phyloP scores from a whole-genome alignment of 345 rosid genomes.

The Turritis glabra region DNA sequence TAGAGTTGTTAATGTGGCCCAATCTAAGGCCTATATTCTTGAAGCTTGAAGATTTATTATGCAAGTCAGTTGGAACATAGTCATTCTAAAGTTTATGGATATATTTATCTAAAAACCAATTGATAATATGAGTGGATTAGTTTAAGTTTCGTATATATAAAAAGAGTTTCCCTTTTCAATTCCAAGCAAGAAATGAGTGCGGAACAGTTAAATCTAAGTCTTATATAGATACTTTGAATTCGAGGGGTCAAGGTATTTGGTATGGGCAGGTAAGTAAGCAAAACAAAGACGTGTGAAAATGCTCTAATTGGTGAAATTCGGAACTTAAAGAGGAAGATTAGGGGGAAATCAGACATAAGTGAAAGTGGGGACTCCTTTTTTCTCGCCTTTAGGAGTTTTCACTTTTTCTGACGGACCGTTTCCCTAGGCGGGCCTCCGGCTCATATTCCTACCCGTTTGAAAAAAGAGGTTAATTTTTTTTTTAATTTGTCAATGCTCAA shows the following conservation, averaged over 20 bases:
- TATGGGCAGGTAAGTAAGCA: background rate
- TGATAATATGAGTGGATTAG: constrained; percentile 2
- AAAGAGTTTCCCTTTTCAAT: background rate
- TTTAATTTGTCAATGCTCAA: constrained; percentile 21
- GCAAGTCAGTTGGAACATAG: background rate
- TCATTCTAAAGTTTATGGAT: background rate
- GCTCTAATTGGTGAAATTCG: background rate
- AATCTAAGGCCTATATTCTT: background rate
- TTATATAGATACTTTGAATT: constrained; percentile 1
- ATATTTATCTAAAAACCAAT: too few species aligned
- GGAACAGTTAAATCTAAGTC: constrained; percentile 1
- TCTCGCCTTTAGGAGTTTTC: constrained; percentile 15
- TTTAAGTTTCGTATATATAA: background rate
- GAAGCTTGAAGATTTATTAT: background rate
- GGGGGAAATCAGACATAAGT: background rate
- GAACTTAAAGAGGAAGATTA: background rate
- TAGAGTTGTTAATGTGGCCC: background rate
- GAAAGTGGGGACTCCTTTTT: background rate
- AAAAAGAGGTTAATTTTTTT: background rate
- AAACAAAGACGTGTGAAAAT: constrained; percentile 16
- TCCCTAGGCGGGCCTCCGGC: constrained; percentile 34
- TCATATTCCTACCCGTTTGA: constrained; percentile 32
- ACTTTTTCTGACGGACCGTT: constrained; percentile 32
- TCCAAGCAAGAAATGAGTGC: background rate
- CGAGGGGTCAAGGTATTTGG: background rate